These are phyloP conservation scores for Powellomyces hirtus DNA, from an alignment of 192 early-diverging fungal genomes.

Conservation along the genomic window DNA sequence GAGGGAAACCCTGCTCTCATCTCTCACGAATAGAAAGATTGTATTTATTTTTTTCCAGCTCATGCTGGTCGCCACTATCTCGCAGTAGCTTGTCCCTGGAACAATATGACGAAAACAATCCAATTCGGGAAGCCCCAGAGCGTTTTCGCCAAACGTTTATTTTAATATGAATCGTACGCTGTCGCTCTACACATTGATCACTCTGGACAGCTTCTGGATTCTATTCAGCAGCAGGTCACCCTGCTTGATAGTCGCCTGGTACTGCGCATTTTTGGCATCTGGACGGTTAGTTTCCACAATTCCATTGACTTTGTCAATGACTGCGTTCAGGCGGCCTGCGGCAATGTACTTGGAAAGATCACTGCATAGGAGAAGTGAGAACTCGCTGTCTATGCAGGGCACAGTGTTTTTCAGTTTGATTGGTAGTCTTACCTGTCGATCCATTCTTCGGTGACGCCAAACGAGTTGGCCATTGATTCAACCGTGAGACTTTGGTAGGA, in stretches of 20 bases:
- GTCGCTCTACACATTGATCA: conserved; percentile 46
- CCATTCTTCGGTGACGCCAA: conserved; percentile 93
- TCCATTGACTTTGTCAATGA: conserved; percentile 98
- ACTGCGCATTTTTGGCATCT: conserved; percentile 98
- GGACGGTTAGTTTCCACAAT: conserved; percentile 97
- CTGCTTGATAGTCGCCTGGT: conserved; percentile 94
- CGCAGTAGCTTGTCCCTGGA: too few species aligned
- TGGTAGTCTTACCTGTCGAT: conserved; percentile 74
- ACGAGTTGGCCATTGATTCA: conserved; percentile 93
- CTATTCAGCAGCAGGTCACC: conserved; percentile 93
- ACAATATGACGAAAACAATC: too few species aligned
- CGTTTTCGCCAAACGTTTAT: too few species aligned
- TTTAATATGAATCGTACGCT: too few species aligned
- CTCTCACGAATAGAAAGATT: too few species aligned
- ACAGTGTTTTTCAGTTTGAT: background rate
- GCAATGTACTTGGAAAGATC: conserved; percentile 95
- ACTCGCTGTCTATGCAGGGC: background rate
- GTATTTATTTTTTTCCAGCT: too few species aligned
- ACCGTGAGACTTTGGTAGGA: conserved; percentile 92
- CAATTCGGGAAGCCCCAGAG: too few species aligned
- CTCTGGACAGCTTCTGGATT: conserved; percentile 92
- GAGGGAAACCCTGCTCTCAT: too few species aligned
- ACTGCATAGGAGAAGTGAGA: conserved; percentile 32
- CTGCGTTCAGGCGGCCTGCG: conserved; percentile 93
- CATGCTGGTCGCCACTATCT: too few species aligned